phyloP scores from a whole-genome alignment of 371 early-diverging fungal genomes.

The Mucor ambiguus region DNA sequence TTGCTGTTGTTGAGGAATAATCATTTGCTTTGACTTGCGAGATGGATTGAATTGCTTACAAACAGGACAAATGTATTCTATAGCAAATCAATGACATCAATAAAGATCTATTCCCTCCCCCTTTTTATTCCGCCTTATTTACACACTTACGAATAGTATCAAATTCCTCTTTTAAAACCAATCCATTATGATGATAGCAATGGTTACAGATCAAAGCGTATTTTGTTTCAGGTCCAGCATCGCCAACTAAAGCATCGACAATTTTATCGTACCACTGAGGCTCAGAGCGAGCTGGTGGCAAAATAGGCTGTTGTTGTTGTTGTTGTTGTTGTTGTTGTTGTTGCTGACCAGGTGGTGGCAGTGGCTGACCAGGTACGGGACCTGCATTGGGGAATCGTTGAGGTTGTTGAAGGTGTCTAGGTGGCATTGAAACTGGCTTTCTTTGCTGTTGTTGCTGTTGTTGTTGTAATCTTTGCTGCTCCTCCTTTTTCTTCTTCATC shows the following conservation, averaged over 20 bases:
- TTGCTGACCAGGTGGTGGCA: slow-evolving; percentile 8
- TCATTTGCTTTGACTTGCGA: slow-evolving; percentile 17
- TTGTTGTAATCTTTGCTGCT: slow-evolving; percentile 1
- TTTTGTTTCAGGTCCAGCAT: slow-evolving; percentile 77
- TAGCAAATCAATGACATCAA: neutral
- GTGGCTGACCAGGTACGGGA: slow-evolving; percentile 4
- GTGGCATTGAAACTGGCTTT: slow-evolving; percentile 26
- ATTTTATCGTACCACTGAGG: slow-evolving; percentile 81
- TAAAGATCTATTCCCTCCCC: neutral
- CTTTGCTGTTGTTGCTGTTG: slow-evolving; percentile 19
- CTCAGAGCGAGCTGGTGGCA: slow-evolving; percentile 22
- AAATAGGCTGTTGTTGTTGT: slow-evolving; percentile 14
- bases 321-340: slow-evolving; percentile 19
- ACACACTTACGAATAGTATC: slow-evolving; percentile 65
- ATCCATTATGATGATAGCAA: slow-evolving; percentile 92
- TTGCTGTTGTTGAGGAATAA: slow-evolving; percentile 1
- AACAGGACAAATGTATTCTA: slow-evolving; percentile 32
- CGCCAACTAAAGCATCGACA: slow-evolving; percentile 88
- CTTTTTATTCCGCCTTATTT: neutral
- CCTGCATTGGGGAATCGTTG: neutral
- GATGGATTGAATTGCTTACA: slow-evolving; percentile 39
- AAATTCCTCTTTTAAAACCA: slow-evolving; percentile 84
- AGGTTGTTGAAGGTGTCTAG: slow-evolving; percentile 4
- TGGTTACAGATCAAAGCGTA: slow-evolving; percentile 91
- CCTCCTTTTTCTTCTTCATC: slow-evolving; percentile 27